These are phyloP conservation scores for Cryptosporidium parvum DNA, from an alignment of 169 alveolate genomes.

Conservation along the genomic window DNA sequence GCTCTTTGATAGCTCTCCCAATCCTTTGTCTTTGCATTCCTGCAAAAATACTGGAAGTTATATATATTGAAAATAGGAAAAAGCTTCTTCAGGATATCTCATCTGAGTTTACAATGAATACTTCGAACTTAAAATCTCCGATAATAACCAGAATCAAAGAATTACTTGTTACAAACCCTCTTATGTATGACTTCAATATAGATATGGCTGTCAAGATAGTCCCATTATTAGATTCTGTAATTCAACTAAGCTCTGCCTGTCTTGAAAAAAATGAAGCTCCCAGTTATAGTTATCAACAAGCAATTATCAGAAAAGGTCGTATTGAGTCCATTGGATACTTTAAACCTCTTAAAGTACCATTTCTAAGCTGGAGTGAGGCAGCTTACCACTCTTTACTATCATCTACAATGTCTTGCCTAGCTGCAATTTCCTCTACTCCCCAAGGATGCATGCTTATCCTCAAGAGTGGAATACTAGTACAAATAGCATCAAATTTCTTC, in stretches of 20 bases:
- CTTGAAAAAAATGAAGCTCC: constrained; percentile 32
- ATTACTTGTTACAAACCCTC: constrained; percentile 6
- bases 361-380: constrained; percentile 40
- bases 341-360: constrained; percentile 47
- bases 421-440: constrained; percentile 40
- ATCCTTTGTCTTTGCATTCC: constrained; percentile 49
- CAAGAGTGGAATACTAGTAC: constrained; percentile 46
- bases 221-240: constrained; percentile 41
- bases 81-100: constrained; percentile 11
- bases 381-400: constrained; percentile 22
- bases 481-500: constrained; percentile 23
- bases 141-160: constrained; percentile 52
- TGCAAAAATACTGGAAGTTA: constrained; percentile 27
- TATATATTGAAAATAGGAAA: constrained; percentile 33
- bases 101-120: constrained; percentile 39
- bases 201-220: constrained; percentile 23
- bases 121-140: constrained; percentile 20
- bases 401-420: constrained; percentile 34
- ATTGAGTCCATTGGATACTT: constrained; percentile 22
- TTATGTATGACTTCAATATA: constrained; percentile 20
- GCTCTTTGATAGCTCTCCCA: constrained; percentile 51
- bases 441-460: constrained; percentile 43
- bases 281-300: background rate
- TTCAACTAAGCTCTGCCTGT: constrained; percentile 6
- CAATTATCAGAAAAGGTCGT: constrained; percentile 6